Percentiles rank a stretch among this genome's conserved stretches.
Evolutionary conservation across 1,139 yeast species (phyloP).

Genomic region (Yamadazyma dushanensis): DNA sequence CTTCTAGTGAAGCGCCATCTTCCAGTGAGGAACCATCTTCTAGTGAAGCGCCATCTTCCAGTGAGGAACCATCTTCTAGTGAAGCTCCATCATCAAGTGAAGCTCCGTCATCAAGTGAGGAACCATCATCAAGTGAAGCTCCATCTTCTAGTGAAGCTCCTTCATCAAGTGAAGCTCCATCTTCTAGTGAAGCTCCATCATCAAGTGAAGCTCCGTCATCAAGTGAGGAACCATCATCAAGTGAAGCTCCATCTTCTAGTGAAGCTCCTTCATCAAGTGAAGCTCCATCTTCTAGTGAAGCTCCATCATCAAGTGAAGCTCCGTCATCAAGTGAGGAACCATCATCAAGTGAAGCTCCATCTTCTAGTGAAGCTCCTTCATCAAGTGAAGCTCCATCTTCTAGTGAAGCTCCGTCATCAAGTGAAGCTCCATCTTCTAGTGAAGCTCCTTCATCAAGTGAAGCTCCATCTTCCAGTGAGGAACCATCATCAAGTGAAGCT

Average conservation of each 20-base stretch:
- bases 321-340: constrained; percentile 2
- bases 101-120: constrained; percentile 3
- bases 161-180: constrained; percentile 8
- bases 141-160: constrained; percentile 9
- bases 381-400: constrained; percentile 7
- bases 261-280: constrained; percentile 1
- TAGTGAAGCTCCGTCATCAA: constrained; percentile 2
- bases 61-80: constrained; percentile 2
- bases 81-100: constrained; percentile 8
- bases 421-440: no score
- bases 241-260: constrained; percentile 6
- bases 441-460: no score
- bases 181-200: constrained; percentile 2
- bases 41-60: constrained; percentile 5
- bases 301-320: constrained; percentile 8
- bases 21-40: constrained; percentile 8
- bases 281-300: no score
- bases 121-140: constrained; percentile 1
- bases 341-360: constrained; percentile 2
- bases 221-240: no score
- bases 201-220: constrained; percentile 5
- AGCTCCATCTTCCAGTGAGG: constrained; percentile 1
- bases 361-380: no score
- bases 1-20: constrained; percentile 5
- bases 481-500: constrained; percentile 5